Evolutionary conservation across 768 basidiomycete genomes (phyloP).

Genomic region (Collybia sordida): DNA sequence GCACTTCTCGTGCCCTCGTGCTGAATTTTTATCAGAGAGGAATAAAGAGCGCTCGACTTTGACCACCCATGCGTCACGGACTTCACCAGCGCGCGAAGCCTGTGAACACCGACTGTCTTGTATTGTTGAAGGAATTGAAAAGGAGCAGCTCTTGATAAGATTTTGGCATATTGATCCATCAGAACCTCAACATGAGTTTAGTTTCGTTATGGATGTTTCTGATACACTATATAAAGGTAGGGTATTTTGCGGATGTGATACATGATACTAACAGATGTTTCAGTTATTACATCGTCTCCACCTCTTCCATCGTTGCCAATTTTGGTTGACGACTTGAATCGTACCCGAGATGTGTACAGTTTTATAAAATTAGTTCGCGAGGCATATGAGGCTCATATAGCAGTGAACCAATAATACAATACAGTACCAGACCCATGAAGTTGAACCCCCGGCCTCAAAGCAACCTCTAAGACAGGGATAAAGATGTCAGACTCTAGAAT

Average conservation of each 20-base stretch:
- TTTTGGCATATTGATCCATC: constrained; percentile 65
- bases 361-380: constrained; percentile 71
- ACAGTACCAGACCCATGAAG: too few relatives aligned
- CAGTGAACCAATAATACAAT: neutral
- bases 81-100: constrained; percentile 53
- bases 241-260: neutral
- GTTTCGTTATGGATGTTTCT: constrained; percentile 75
- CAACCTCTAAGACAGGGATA: too few relatives aligned
- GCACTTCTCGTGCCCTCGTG: neutral
- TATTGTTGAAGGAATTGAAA: constrained; percentile 76
- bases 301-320: constrained; percentile 64
- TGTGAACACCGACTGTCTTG: constrained; percentile 61
- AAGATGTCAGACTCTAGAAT: too few relatives aligned
- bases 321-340: constrained; percentile 70
- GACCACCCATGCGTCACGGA: constrained; percentile 47
- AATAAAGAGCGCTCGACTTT: constrained; percentile 61
- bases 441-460: too few relatives aligned
- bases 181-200: constrained; percentile 63
- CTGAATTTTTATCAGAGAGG: constrained; percentile 47
- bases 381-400: constrained; percentile 42
- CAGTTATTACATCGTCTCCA: constrained; percentile 83
- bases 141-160: constrained; percentile 69
- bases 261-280: constrained; percentile 2
- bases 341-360: constrained; percentile 61
- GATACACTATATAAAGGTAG: constrained; percentile 63